Percentiles rank a stretch among this genome's conserved stretches.
Conservation (phyloP, 2,329 filamentous ascomycete species). For the Exophiala aquamarina region DNA sequence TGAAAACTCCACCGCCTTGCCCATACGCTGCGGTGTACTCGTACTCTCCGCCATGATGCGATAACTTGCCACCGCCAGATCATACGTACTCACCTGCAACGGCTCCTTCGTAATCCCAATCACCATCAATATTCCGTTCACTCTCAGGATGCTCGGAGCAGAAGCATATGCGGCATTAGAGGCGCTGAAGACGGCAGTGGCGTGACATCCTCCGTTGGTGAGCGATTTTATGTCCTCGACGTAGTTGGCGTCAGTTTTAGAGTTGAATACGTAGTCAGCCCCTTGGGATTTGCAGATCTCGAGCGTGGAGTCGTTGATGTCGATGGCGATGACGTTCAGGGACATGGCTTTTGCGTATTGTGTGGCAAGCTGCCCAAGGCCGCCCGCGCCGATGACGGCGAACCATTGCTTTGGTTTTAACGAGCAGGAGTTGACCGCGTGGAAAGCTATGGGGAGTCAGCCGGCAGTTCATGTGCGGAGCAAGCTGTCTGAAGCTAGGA, state of each 20-base stretch:
- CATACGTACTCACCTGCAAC: constrained; percentile 4
- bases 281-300: constrained; percentile 40
- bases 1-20: constrained; percentile 8
- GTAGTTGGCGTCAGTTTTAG: constrained; percentile 39
- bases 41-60: constrained; percentile 10
- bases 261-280: constrained; percentile 46
- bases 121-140: constrained; percentile 18
- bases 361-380: constrained; percentile 30
- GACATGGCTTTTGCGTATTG: constrained; percentile 32
- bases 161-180: constrained; percentile 34
- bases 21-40: constrained; percentile 6
- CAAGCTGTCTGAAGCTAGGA: too few relatives aligned
- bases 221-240: constrained; percentile 42
- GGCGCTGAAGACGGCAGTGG: constrained; percentile 40
- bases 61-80: constrained; percentile 8
- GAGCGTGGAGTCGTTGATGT: constrained; percentile 42
- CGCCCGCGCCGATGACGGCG: constrained; percentile 26
- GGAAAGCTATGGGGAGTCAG: not conserved
- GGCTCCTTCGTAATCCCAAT: constrained; percentile 10
- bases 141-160: constrained; percentile 31
- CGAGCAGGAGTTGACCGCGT: constrained; percentile 12
- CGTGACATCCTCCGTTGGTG: constrained; percentile 42
- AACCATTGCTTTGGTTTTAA: constrained; percentile 21
- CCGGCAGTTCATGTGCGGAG: too few relatives aligned
- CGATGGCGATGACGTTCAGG: constrained; percentile 29